Conservation (phyloP, 805 yeast genomes). For the Ogataea pilisensis region DNA sequence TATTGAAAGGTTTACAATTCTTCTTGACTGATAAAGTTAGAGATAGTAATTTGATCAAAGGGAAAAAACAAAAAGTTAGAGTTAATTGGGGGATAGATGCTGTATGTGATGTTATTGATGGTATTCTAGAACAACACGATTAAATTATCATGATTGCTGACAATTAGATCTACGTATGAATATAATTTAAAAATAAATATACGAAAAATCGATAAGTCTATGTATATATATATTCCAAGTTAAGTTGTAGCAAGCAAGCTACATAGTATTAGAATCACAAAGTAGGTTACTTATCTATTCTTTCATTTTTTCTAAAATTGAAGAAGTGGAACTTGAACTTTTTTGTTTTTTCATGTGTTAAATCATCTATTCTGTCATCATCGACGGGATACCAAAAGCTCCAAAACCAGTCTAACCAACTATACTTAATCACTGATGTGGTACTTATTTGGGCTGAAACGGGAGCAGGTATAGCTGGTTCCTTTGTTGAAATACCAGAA, state of each 20-base stretch:
- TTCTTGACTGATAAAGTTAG: constrained; percentile 48
- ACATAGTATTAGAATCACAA: too few species aligned
- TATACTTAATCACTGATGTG: constrained; percentile 9
- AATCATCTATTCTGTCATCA: not conserved
- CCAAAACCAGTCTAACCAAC: constrained; percentile 23
- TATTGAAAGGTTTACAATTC: constrained; percentile 64
- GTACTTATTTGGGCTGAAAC: constrained; percentile 12
- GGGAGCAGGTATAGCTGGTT: not conserved
- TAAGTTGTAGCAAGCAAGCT: too few species aligned
- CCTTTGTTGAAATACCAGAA: not conserved
- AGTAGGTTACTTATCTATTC: too few species aligned
- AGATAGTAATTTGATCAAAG: constrained; percentile 44
- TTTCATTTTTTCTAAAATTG: too few species aligned
- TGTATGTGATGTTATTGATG: constrained; percentile 50
- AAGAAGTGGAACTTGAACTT: not conserved
- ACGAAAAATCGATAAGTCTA: too few species aligned
- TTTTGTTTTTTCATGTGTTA: not conserved
- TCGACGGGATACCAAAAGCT: constrained; percentile 22
- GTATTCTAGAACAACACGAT: constrained; percentile 13
- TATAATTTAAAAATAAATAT: not conserved
- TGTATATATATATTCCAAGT: too few species aligned
- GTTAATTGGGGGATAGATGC: constrained; percentile 65
- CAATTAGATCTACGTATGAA: not conserved
- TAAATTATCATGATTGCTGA: not conserved
- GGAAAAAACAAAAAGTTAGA: constrained; percentile 52